Percentiles rank a stretch among this genome's conserved stretches.
These are phyloP conservation scores for Leonotis leonurus DNA, from an alignment of 257 asterid species.

Conservation along the genomic window DNA sequence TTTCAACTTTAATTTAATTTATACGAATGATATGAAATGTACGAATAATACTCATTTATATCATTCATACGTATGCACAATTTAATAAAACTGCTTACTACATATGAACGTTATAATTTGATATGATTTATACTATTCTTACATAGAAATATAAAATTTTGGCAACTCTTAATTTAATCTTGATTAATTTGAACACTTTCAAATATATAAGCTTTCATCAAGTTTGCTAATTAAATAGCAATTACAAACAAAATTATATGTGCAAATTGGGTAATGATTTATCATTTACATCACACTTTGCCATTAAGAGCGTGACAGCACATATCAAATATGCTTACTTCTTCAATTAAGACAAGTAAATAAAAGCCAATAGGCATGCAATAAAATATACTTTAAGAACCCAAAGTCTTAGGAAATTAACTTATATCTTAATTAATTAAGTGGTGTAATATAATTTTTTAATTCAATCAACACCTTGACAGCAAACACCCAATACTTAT, in stretches of 20 bases:
- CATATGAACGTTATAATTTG: too few relatives aligned
- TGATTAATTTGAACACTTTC: too few relatives aligned
- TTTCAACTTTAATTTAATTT: too few relatives aligned
- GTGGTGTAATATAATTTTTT: slow-evolving; percentile 15
- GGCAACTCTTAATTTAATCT: too few relatives aligned
- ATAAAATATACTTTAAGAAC: background rate
- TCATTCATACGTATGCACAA: too few relatives aligned
- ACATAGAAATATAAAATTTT: too few relatives aligned
- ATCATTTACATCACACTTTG: slow-evolving; percentile 10
- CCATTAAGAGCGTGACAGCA: slow-evolving; percentile 17
- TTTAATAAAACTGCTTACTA: too few relatives aligned
- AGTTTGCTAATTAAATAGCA: background rate
- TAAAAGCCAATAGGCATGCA: background rate
- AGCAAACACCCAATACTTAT: slow-evolving; percentile 8
- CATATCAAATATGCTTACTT: background rate
- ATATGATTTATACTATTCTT: too few relatives aligned
- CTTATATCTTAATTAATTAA: slow-evolving; percentile 20
- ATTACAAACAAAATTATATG: background rate
- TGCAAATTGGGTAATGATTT: slow-evolving; percentile 9
- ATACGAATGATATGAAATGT: too few relatives aligned
- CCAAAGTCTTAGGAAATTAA: slow-evolving; percentile 23
- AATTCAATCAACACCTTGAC: slow-evolving; percentile 8
- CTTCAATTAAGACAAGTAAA: slow-evolving; percentile 9
- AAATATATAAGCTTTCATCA: too few relatives aligned
- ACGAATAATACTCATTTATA: too few relatives aligned